Evolutionary conservation across 1,139 yeast species (phyloP).

Genomic region (Suhomyces terraborum): DNA sequence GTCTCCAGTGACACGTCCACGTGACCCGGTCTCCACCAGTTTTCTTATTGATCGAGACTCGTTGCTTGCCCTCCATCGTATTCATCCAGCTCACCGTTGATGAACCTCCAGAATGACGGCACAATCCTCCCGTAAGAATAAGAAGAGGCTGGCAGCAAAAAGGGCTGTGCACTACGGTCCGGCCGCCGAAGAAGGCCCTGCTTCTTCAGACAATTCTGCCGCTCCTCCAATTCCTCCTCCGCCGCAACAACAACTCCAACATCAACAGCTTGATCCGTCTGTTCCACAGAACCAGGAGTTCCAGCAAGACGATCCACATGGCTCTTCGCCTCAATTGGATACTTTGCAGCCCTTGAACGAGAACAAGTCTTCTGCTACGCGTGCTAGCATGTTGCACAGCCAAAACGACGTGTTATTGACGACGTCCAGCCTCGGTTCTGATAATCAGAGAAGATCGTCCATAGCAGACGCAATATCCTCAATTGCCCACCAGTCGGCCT

Average conservation of each 20-base stretch:
- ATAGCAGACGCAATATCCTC: conserved; percentile 21
- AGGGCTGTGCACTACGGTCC: conserved; percentile 10
- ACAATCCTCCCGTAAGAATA: conserved; percentile 9
- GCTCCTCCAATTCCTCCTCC: neutral
- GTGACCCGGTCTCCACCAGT: conserved; percentile 1
- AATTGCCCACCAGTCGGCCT: conserved; percentile 18
- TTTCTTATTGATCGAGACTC: conserved; percentile 1
- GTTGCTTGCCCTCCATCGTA: neutral
- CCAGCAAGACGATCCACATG: neutral
- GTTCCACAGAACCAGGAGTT: neutral
- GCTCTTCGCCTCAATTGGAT: neutral
- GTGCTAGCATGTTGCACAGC: conserved; percentile 9
- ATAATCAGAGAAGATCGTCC: conserved; percentile 11
- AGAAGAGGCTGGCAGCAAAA: conserved; percentile 8
- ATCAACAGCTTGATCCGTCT: neutral
- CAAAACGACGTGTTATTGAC: conserved; percentile 4
- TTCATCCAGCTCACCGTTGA: too few species aligned
- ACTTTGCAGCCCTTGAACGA: conserved; percentile 7
- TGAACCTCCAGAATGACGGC: conserved; percentile 6
- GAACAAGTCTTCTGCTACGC: conserved; percentile 8
- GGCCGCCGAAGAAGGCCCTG: neutral
- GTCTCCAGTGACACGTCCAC: too few species aligned
- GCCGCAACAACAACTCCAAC: neutral
- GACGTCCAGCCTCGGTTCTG: neutral
- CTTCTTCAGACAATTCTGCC: neutral